Conservation (phyloP, 2,329 filamentous ascomycete species). For the Pseudogymnoascus sp. region DNA sequence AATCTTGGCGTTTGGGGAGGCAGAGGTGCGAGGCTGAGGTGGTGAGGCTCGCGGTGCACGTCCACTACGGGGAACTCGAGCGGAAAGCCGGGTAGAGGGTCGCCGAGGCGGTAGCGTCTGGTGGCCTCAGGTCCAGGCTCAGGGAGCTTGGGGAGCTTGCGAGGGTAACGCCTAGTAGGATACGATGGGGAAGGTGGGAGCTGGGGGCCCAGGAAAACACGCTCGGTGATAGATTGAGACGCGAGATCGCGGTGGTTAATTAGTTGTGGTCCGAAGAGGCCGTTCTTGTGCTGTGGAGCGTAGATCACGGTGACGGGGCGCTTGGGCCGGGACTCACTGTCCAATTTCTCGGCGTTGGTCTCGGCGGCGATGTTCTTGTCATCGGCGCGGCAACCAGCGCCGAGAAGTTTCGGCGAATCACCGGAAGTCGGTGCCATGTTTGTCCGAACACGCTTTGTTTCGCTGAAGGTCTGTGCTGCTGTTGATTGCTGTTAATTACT, state of each 20-base stretch:
- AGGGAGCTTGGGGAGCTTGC: background rate
- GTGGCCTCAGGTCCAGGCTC: background rate
- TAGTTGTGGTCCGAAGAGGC: too few relatives aligned
- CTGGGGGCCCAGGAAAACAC: background rate
- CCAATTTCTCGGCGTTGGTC: background rate
- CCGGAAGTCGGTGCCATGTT: background rate
- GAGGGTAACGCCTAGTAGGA: too few relatives aligned
- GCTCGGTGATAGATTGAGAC: too few relatives aligned
- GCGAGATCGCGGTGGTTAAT: too few relatives aligned
- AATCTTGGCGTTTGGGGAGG: slow-evolving; percentile 3
- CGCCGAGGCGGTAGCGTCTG: background rate
- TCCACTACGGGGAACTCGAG: background rate
- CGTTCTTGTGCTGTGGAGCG: background rate
- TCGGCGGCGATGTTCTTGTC: background rate
- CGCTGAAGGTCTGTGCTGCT: background rate
- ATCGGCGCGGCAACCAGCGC: background rate
- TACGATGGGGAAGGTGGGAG: background rate
- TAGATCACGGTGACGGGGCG: background rate
- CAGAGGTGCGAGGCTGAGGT: background rate
- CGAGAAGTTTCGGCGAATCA: background rate
- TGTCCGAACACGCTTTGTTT: background rate
- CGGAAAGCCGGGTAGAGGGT: background rate
- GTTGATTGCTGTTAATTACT: background rate
- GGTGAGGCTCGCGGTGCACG: background rate
- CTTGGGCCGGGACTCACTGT: background rate